These are phyloP conservation scores for Cladosporium sp. DNA, from an alignment of 2,329 filamentous ascomycete genomes.

Conservation along the genomic window DNA sequence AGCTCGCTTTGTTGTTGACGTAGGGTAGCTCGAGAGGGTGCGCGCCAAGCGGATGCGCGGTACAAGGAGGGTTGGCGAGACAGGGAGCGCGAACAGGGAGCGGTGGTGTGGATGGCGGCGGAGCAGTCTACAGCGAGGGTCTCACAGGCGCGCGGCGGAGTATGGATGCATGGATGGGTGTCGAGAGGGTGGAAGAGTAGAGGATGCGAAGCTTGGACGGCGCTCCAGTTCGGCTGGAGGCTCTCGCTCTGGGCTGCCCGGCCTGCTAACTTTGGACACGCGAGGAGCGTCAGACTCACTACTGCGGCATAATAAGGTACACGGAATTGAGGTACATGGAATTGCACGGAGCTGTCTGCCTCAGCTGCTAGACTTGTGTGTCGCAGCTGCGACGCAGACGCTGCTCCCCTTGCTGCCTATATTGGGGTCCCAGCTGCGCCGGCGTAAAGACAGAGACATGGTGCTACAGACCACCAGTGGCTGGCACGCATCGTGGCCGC, in stretches of 20 bases:
- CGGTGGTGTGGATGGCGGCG: neutral
- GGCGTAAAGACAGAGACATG: neutral
- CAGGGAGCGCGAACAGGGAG: neutral
- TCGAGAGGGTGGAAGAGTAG: constrained; percentile 6
- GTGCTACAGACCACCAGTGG: constrained; percentile 4
- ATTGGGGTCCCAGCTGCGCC: neutral
- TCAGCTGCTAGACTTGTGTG: neutral
- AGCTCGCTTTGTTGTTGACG: constrained; percentile 5
- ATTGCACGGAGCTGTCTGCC: neutral
- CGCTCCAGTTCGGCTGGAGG: constrained; percentile 2
- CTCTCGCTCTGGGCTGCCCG: neutral
- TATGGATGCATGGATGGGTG: neutral
- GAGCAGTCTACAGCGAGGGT: neutral
- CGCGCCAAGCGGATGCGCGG: constrained; percentile 1
- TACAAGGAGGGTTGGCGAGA: neutral
- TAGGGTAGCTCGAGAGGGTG: constrained; percentile 8
- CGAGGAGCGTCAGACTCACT: neutral
- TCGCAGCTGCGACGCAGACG: neutral
- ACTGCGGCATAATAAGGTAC: neutral
- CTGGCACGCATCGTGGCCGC: constrained; percentile 11
- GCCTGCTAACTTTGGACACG: neutral
- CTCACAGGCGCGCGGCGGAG: constrained; percentile 6
- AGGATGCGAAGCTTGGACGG: neutral
- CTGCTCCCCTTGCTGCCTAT: neutral
- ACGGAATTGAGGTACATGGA: no score